Base-by-base conservation (phyloP, 192 early-diverging fungal genomes). In the Diversispora epigaea region DNA sequence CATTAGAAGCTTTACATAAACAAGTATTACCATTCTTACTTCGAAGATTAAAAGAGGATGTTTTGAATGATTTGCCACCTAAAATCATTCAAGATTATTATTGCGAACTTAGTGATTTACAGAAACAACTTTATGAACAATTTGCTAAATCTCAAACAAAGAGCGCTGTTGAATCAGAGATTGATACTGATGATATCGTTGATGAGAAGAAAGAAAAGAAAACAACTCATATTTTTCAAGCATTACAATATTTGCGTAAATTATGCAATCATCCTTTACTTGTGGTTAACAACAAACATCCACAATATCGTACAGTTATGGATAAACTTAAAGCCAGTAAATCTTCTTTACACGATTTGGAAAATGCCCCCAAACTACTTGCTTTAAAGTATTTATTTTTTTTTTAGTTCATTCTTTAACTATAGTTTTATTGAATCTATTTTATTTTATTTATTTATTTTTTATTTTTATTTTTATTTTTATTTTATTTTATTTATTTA, bases 11-110 rank as follows among this genome's bases (percentile, higher is more conserved):
- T 6, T 83, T 99, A 73, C 98, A 98, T 78, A 94, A 94, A 58
- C 98, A 98, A 78, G 96, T 98, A 0, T 79, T 98, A 54, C 98
- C 98, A 21, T 99, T 98, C 85, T 71, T 99, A 64, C 77, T 99
- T 78, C 89, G 96, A 14, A 88, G 98, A 32, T 89, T 99, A 88
- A 99, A 99, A 80, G 96, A 98, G 82, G 96, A 99, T 78, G 98
- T 99, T 11, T 80, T 98, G 68, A 85, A 93, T 73, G 96, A 98
- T 77, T 81, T 99, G 74, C 98, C 98, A 65, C 96, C 98, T 52
- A 99, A 99, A 85, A 99, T 99, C 73, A 98, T 98, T 77, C 96
- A 98, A 88, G 96, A 98, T 81, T 96, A 98, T 80, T 96, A 99
- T 81, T 97, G 97, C 77, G 98, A 98, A 76, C 83, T 98, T 15